Conservation (phyloP, 371 early-diverging fungal species). For the Umbelopsis sp. region DNA sequence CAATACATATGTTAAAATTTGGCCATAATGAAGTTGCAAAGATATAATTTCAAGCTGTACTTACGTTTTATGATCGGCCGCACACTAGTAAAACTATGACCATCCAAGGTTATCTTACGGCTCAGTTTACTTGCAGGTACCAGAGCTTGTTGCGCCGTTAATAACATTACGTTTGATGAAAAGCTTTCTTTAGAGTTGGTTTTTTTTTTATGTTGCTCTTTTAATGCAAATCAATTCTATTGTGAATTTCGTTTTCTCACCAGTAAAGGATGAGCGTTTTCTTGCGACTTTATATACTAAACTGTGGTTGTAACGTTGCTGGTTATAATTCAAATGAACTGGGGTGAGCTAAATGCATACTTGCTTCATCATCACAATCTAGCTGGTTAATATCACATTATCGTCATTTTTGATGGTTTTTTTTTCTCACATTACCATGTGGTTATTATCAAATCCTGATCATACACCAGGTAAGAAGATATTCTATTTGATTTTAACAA, state of each 20-base stretch:
- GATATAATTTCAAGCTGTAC: background rate
- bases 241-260: too few relatives aligned
- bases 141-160: background rate
- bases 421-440: background rate
- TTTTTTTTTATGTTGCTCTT: background rate
- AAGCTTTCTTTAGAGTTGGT: background rate
- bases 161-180: background rate
- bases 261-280: too few relatives aligned
- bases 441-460: too few relatives aligned
- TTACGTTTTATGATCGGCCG: slow-evolving; percentile 8
- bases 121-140: background rate
- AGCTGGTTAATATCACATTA: background rate
- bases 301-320: background rate
- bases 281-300: background rate
- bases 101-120: slow-evolving; percentile 10
- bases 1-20: too few relatives aligned
- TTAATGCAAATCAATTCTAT: background rate
- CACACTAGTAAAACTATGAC: background rate
- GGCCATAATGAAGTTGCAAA: background rate
- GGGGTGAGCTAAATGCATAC: background rate
- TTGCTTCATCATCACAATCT: slow-evolving; percentile 4
- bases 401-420: background rate
- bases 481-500: too few relatives aligned
- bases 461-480: too few relatives aligned
- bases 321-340: background rate